Evolutionary conservation across 2,329 filamentous ascomycete genomes (phyloP).

Genomic region (Pyrenophora seminiperda): DNA sequence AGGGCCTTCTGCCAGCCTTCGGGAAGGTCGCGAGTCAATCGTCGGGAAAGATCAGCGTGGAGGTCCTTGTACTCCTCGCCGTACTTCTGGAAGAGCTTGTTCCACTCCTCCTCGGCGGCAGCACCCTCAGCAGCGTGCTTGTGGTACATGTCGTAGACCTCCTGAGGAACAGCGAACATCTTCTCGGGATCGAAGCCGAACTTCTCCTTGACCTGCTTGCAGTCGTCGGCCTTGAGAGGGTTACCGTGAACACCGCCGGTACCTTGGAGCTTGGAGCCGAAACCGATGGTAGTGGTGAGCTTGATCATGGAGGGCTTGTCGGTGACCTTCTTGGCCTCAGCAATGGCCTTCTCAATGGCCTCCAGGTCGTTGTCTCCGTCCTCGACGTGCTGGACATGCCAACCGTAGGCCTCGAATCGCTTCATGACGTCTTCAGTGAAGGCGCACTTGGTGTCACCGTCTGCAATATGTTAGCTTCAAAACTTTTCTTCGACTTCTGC

Average conservation of each 20-base stretch:
- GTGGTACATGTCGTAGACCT: slow-evolving; percentile 90
- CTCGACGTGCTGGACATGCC: slow-evolving; percentile 84
- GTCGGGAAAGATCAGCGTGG: slow-evolving; percentile 79
- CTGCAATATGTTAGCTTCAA: slow-evolving; percentile 50
- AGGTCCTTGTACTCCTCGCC: slow-evolving; percentile 75
- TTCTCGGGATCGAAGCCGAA: slow-evolving; percentile 96
- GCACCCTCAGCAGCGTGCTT: slow-evolving; percentile 86
- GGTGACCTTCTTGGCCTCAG: slow-evolving; percentile 81
- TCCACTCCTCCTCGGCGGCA: slow-evolving; percentile 92
- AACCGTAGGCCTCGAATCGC: slow-evolving; percentile 96
- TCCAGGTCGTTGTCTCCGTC: slow-evolving; percentile 89
- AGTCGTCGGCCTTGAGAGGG: slow-evolving; percentile 92
- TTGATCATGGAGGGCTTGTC: slow-evolving; percentile 98
- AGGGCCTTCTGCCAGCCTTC: slow-evolving; percentile 96
- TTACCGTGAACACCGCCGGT: slow-evolving; percentile 96
- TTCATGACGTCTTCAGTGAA: slow-evolving; percentile 97
- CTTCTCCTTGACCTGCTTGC: slow-evolving; percentile 89
- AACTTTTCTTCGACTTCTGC: not conserved
- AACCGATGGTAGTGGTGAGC: slow-evolving; percentile 96
- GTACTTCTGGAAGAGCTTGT: slow-evolving; percentile 90
- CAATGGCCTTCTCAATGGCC: slow-evolving; percentile 85
- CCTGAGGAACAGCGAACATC: slow-evolving; percentile 89
- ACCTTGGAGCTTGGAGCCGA: slow-evolving; percentile 88
- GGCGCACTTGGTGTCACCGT: slow-evolving; percentile 92
- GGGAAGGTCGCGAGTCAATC: slow-evolving; percentile 81